These are phyloP conservation scores for Pythium vanterpoolii DNA, from an alignment of 352 stramenopile genomes.

Conservation along the genomic window DNA sequence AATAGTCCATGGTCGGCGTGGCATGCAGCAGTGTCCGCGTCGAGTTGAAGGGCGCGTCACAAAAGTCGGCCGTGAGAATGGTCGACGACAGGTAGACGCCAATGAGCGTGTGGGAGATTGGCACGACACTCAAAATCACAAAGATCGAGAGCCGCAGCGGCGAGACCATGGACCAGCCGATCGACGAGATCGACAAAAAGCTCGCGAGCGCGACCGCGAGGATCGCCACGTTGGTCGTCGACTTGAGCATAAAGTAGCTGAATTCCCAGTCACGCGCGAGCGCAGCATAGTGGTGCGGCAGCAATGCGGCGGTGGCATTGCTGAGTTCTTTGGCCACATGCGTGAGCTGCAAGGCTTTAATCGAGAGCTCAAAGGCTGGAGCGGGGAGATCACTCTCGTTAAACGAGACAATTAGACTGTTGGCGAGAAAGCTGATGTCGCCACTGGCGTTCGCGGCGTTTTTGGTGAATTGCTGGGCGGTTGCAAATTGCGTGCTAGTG, in stretches of 20 bases:
- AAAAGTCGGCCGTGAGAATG: conserved; percentile 82
- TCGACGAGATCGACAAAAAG: conserved; percentile 76
- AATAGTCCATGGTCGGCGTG: conserved; percentile 53
- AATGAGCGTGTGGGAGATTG: conserved; percentile 76
- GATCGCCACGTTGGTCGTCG: conserved; percentile 77
- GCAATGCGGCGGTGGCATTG: conserved; percentile 45
- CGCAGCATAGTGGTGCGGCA: conserved; percentile 57
- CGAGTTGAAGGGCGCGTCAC: conserved; percentile 61
- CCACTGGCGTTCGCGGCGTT: conserved; percentile 37
- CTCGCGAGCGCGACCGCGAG: conserved; percentile 63
- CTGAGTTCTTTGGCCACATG: conserved; percentile 50
- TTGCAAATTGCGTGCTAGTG: conserved; percentile 48
- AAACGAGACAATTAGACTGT: conserved; percentile 66
- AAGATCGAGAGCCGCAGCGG: conserved; percentile 73
- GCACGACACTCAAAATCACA: conserved; percentile 69
- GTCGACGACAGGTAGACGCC: conserved; percentile 75
- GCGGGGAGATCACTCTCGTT: conserved; percentile 63
- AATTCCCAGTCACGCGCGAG: conserved; percentile 60
- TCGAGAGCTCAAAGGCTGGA: conserved; percentile 59
- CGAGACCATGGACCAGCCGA: conserved; percentile 78
- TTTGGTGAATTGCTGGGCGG: conserved; percentile 32
- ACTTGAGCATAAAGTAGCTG: conserved; percentile 82
- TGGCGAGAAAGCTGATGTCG: conserved; percentile 39
- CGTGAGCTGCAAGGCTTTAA: conserved; percentile 55
- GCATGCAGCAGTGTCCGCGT: conserved; percentile 54